Evolutionary conservation across 306 rosid genomes (phyloP), one percentile per base, ranked within the genome.

Genomic region (Benincasa hispida): DNA sequence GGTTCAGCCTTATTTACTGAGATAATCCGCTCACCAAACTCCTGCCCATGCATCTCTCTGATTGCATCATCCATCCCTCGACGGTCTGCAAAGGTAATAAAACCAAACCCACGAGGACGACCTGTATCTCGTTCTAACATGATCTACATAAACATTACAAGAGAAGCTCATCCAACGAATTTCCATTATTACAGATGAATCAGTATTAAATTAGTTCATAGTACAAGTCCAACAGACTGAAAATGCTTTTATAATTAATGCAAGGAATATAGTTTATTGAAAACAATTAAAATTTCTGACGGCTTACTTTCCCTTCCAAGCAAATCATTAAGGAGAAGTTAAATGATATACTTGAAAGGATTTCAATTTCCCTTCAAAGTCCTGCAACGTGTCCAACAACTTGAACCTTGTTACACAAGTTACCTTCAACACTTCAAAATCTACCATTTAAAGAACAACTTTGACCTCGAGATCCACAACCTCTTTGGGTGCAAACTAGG

Each of bases 1-100:
- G 85, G 87, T 63, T 84, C 75, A 6, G 83, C 84, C 79, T 81
- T 84, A 80, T 84, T 81, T 75, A 84, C 82, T 12, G 87, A 60
- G 61, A 84, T 84, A 45, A 60, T 78, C 24, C 80, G 57, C 11
- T 79, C 87, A 54, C 76, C 81, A 54, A 84, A 48, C 61, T 84
- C 87, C 9, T 65, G 81, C 2, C 87, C 85, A 37, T 84, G 72
- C 87, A 84, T 81, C 57, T 81, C 87, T 35, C 73, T 81, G 14
- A 84, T 84, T 47, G 87, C 83, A 15, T 75, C 79, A 18, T 78
- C 84, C 87, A 84, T 81, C 10, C 80, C 84, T 22, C 78, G 72
- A 75, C 73, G 78, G 66, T 84, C 84, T 18, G 76, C 68, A 62
- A 81, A 84, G 6, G 84, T 84, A 32, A 84, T 62, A 45, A 84